Evolutionary conservation across 345 rosid genomes (phyloP), one percentile per base, ranked within the genome.

Genomic region (Triadica sebifera): DNA sequence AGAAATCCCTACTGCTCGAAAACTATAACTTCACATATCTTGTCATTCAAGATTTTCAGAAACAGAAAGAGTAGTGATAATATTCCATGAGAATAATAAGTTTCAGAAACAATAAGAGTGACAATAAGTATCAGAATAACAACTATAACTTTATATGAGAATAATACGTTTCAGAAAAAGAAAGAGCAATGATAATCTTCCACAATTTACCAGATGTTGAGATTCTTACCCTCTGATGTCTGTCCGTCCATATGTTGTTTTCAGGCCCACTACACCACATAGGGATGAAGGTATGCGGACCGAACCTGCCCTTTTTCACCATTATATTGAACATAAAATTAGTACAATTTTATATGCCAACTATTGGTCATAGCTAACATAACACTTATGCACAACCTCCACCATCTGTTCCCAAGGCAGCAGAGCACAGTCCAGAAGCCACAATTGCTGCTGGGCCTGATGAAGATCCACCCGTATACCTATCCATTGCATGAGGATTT

Each of bases 391-490:
- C 69, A 73, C 87, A 84, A 93, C 97, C 98, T 93, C 98, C 98
- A 67, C 96, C 98, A 77, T 93, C 98, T 73, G 98, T 89, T 81
- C 98, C 98, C 59, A 93, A 86, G 77, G 96, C 89, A 86, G 96
- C 98, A 73, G 98, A 88, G 84, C 98, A 91, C 72, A 93, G 46
- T 80, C 98, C 98, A 66, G 94, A 82, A 81, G 96, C 96, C 56
- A 93, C 96, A 77, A 93, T 81, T 74, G 98, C 98, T 77, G 94
- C 96, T 58, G 98, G 89, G 63, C 98, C 98, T 12, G 98, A 91
- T 72, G 98, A 93, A 76, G 98, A 93, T 84, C 98, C 98, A 20
- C 98, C 98, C 2, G 98, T 91, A 73, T 93, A 93, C 85, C 98
- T 86, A 69, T 93, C 91, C 41, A 82, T 65, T 52, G 84, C 98